Conservation (phyloP, 148 eudicot genomes). For the Camellia lanceoleosa region DNA sequence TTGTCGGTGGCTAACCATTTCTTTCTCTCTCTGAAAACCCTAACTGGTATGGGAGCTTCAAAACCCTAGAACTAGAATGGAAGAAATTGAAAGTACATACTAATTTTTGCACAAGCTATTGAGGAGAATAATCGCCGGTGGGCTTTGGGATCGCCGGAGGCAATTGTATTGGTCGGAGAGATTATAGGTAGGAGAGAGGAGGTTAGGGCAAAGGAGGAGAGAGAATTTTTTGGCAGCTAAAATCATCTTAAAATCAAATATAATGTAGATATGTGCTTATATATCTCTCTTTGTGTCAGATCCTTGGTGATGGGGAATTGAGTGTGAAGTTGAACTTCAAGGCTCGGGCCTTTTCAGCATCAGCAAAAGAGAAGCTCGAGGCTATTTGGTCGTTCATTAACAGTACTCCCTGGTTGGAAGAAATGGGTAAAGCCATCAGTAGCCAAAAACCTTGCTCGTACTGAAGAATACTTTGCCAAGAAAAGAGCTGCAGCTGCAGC, state of each 20-base stretch:
- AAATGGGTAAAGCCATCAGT: constrained; percentile 85
- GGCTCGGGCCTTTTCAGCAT: constrained; percentile 80
- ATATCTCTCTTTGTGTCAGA: constrained; percentile 32
- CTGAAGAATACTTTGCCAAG: constrained; percentile 89
- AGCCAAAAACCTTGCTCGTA: constrained; percentile 74
- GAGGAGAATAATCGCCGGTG: no score
- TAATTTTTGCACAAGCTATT: no score
- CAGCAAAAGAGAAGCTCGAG: constrained; percentile 82
- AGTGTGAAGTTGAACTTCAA: constrained; percentile 62
- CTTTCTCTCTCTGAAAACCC: no score
- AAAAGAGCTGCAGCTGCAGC: constrained; percentile 60
- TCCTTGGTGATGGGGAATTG: constrained; percentile 78
- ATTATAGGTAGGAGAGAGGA: no score
- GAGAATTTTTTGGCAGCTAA: no score
- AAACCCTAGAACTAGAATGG: no score
- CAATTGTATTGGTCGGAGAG: no score
- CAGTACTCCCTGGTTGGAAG: constrained; percentile 77
- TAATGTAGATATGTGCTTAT: not conserved
- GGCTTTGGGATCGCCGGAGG: no score
- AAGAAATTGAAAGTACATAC: no score
- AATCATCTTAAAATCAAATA: not conserved
- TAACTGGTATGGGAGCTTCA: no score
- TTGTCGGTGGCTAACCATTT: no score
- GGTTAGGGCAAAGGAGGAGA: no score
- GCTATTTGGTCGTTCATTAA: constrained; percentile 70